Evolutionary conservation across 2,329 filamentous ascomycete species (phyloP).

Genomic region (Macrophomina pseudophaseolina): DNA sequence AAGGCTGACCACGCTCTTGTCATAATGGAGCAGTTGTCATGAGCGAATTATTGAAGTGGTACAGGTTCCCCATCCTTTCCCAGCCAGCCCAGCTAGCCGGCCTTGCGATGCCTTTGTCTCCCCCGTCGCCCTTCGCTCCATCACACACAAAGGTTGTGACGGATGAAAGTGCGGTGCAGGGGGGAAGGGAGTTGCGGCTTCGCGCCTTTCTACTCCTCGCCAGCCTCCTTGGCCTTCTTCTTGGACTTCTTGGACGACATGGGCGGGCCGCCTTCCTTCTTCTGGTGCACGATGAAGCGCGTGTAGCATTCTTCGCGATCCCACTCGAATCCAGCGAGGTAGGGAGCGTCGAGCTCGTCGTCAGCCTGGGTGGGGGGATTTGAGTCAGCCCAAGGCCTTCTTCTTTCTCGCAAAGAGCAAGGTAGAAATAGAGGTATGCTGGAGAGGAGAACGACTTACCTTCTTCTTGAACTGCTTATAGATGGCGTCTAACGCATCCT

Average conservation of each 20-base stretch:
- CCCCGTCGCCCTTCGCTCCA: background rate
- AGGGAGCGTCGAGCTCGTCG: slow-evolving; percentile 85
- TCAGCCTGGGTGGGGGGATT: slow-evolving; percentile 66
- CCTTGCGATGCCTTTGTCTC: background rate
- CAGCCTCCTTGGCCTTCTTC: slow-evolving; percentile 40
- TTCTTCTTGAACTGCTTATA: slow-evolving; percentile 97
- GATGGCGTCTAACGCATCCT: slow-evolving; percentile 94
- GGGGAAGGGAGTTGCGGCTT: background rate
- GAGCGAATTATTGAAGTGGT: slow-evolving; percentile 20
- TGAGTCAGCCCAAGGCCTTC: background rate
- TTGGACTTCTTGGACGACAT: slow-evolving; percentile 45
- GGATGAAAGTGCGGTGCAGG: background rate
- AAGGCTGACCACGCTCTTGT: background rate
- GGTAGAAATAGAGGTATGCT: background rate
- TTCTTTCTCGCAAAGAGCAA: background rate
- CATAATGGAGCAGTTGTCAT: slow-evolving; percentile 1
- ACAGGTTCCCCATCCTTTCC: background rate
- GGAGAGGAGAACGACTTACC: slow-evolving; percentile 57
- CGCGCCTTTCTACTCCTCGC: slow-evolving; percentile 32
- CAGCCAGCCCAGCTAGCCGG: slow-evolving; percentile 14
- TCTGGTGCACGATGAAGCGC: slow-evolving; percentile 83
- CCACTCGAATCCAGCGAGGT: slow-evolving; percentile 96
- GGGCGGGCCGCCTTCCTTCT: slow-evolving; percentile 64
- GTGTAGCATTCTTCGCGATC: slow-evolving; percentile 92
- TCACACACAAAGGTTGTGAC: background rate